Conservation (phyloP, 352 stramenopile species). For the Phytophthora brassicae region DNA sequence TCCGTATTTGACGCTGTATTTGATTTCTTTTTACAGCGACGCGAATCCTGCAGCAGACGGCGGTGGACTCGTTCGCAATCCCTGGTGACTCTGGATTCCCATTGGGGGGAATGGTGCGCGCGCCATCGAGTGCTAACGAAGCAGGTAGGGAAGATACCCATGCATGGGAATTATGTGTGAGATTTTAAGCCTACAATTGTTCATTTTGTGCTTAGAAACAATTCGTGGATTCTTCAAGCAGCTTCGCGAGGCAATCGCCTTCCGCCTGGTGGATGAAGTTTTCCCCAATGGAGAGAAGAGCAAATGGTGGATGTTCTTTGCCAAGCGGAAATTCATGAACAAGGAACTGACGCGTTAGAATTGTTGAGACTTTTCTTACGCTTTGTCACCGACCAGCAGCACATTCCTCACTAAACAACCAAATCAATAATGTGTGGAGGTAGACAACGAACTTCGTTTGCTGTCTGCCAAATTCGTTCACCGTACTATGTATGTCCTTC, state of each 20-base stretch:
- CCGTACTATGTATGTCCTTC: constrained; percentile 23
- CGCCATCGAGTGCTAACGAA: constrained; percentile 71
- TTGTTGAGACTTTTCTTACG: neutral
- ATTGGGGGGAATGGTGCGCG: constrained; percentile 79
- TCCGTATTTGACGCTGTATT: neutral
- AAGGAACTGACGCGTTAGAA: constrained; percentile 82
- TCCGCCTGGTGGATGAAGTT: constrained; percentile 81
- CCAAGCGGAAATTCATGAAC: constrained; percentile 95
- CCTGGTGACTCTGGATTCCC: constrained; percentile 85
- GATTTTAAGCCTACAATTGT: neutral
- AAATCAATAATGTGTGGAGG: constrained; percentile 26
- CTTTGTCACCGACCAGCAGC: neutral
- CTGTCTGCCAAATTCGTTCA: constrained; percentile 16
- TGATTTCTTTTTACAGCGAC: constrained; percentile 41
- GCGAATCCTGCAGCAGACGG: constrained; percentile 79
- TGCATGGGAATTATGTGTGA: too few relatives aligned
- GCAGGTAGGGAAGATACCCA: constrained; percentile 46
- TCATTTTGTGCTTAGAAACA: constrained; percentile 50
- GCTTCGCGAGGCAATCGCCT: constrained; percentile 80
- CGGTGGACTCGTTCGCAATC: constrained; percentile 84
- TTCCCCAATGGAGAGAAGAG: constrained; percentile 86
- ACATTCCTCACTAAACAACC: constrained; percentile 12
- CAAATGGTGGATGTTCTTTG: constrained; percentile 95
- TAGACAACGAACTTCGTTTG: neutral
- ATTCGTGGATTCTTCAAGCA: constrained; percentile 92